Evolutionary conservation across 1,284 basidiomycete species (phyloP).

Genomic region (Entoloma clypeatum): DNA sequence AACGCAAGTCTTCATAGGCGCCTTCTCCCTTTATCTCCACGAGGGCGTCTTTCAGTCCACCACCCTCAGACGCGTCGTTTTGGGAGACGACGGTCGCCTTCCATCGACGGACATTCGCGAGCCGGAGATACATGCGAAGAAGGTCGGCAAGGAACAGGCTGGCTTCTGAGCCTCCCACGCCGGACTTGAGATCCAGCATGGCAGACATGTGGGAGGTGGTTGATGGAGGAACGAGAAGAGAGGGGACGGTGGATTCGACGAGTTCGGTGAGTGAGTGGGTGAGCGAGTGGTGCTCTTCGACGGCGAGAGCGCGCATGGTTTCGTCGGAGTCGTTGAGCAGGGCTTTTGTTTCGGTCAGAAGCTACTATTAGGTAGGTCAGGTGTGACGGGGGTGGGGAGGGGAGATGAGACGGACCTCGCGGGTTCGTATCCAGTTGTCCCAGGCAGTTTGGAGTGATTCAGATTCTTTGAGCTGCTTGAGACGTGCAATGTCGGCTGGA

Average conservation of each 20-base stretch:
- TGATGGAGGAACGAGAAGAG: constrained; percentile 70
- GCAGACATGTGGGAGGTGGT: constrained; percentile 66
- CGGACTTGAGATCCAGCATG: constrained; percentile 88
- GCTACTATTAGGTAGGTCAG: constrained; percentile 41
- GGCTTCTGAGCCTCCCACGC: constrained; percentile 90
- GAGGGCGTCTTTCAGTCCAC: constrained; percentile 81
- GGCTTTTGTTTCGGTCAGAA: constrained; percentile 56
- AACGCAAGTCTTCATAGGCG: constrained; percentile 77
- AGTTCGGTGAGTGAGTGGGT: constrained; percentile 44
- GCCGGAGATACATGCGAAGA: constrained; percentile 79
- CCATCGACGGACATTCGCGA: constrained; percentile 55
- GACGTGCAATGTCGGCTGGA: constrained; percentile 27
- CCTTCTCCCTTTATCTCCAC: constrained; percentile 78
- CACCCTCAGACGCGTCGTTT: constrained; percentile 52
- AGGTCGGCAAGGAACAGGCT: constrained; percentile 81
- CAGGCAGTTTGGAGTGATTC: constrained; percentile 29
- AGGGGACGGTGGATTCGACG: constrained; percentile 57
- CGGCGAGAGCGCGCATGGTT: constrained; percentile 72
- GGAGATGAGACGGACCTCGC: constrained; percentile 11
- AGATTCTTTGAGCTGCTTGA: constrained; percentile 34
- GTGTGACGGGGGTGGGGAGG: background rate
- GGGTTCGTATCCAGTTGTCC: constrained; percentile 24
- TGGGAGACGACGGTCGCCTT: constrained; percentile 49
- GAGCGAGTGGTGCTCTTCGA: constrained; percentile 63
- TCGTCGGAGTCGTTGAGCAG: constrained; percentile 77